A percentile compares a stretch with the other conserved stretches of the same genome.
These are phyloP conservation scores for Claviceps quebecensis DNA, from an alignment of 2,329 filamentous ascomycete genomes.

Conservation along the genomic window DNA sequence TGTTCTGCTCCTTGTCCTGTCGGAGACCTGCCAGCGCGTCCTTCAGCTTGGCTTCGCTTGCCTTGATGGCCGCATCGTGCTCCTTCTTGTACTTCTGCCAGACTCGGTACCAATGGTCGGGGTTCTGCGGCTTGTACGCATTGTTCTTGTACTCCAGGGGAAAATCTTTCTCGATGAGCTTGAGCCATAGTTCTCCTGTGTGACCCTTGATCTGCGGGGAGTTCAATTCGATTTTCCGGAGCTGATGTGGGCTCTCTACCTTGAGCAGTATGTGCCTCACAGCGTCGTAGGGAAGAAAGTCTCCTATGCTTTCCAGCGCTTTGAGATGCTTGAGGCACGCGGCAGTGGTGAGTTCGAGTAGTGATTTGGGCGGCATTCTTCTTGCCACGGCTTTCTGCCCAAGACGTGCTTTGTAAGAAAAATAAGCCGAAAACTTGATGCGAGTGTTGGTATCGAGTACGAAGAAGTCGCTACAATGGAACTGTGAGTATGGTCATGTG, in stretches of 20 bases:
- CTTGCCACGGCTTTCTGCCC: background rate
- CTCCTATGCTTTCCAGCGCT: constrained; percentile 54
- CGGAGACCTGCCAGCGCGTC: constrained; percentile 43
- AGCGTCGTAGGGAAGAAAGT: constrained; percentile 48
- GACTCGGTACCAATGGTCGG: constrained; percentile 61
- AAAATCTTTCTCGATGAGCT: constrained; percentile 67
- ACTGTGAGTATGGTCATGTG: background rate
- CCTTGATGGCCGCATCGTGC: constrained; percentile 41
- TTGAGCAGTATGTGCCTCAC: constrained; percentile 55
- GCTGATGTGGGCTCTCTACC: constrained; percentile 59
- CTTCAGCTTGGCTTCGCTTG: constrained; percentile 44
- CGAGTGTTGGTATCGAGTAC: background rate
- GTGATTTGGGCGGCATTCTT: constrained; percentile 31
- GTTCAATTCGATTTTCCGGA: constrained; percentile 58
- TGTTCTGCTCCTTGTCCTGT: constrained; percentile 42
- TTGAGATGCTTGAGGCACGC: constrained; percentile 40
- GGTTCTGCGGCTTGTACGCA: constrained; percentile 50
- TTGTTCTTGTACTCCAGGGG: constrained; percentile 47
- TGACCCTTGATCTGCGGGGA: constrained; percentile 63
- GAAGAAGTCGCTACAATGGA: background rate
- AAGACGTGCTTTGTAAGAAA: background rate
- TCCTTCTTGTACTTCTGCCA: constrained; percentile 56
- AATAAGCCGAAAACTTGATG: background rate
- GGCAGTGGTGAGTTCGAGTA: constrained; percentile 35
- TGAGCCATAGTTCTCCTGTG: constrained; percentile 61